Evolutionary conservation across 2,329 filamentous ascomycete species (phyloP).

Genomic region (Colletotrichum destructivum): DNA sequence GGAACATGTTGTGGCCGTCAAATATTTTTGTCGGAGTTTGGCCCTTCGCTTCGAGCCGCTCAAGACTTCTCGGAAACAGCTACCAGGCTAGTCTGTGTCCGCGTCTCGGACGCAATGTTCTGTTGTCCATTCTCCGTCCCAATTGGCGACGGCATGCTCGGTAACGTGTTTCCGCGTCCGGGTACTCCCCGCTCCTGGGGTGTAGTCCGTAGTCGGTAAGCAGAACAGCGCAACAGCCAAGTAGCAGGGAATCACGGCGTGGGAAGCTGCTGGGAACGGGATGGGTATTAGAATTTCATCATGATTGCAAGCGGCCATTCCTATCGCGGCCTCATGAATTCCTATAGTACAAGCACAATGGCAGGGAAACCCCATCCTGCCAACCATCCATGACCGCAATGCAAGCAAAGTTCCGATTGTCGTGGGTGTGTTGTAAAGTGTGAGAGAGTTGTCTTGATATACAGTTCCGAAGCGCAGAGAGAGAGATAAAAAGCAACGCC

Average conservation of each 20-base stretch:
- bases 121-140: no score
- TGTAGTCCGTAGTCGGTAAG: not conserved
- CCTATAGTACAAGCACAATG: constrained; percentile 42
- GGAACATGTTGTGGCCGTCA: not conserved
- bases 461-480: constrained; percentile 35
- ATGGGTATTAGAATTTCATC: constrained; percentile 37
- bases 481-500: constrained; percentile 13
- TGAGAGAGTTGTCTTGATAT: constrained; percentile 40
- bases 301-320: constrained; percentile 40
- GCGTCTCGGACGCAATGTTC: not conserved
- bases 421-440: constrained; percentile 29
- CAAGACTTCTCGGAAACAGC: not conserved
- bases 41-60: not conserved
- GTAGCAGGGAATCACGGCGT: not conserved
- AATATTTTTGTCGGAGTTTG: no score
- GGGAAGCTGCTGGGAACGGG: not conserved
- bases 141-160: not conserved
- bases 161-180: not conserved
- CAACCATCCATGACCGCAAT: constrained; percentile 41
- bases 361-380: constrained; percentile 41
- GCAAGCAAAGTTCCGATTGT: constrained; percentile 40
- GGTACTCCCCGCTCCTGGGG: not conserved
- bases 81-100: not conserved
- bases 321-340: constrained; percentile 39
- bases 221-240: not conserved